Evolutionary conservation across 2,329 filamentous ascomycete species (phyloP).

Genomic region (Cordyceps sp.): DNA sequence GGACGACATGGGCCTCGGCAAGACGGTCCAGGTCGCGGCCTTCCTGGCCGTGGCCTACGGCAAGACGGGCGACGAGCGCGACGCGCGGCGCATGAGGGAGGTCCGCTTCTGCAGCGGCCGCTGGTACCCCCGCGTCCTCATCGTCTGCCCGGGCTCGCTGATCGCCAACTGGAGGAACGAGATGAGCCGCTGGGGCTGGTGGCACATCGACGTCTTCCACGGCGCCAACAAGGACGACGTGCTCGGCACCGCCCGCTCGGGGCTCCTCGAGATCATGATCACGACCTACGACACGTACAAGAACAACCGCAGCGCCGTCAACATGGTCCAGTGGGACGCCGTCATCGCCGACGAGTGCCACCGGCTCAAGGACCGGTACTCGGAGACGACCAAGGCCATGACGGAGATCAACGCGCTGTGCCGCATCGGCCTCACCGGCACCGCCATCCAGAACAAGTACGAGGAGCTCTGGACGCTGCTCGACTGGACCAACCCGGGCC

Average conservation of each 20-base stretch:
- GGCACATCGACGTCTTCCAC: conserved; percentile 74
- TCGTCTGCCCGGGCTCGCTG: conserved; percentile 77
- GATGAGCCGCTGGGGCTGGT: conserved; percentile 84
- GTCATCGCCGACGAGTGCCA: conserved; percentile 94
- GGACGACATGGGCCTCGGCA: conserved; percentile 95
- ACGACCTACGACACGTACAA: conserved; percentile 89
- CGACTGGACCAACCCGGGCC: conserved; percentile 88
- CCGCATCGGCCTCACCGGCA: conserved; percentile 83
- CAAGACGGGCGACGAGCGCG: conserved; percentile 79
- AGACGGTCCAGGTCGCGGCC: conserved; percentile 89
- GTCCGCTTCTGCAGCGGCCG: conserved; percentile 44
- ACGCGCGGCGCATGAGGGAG: conserved; percentile 76
- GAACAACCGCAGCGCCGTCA: conserved; percentile 56
- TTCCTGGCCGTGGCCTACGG: conserved; percentile 87
- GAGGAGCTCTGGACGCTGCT: conserved; percentile 92
- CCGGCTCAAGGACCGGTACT: conserved; percentile 60
- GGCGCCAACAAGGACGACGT: conserved; percentile 51
- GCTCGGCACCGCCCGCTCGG: conserved; percentile 54
- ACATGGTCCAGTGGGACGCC: conserved; percentile 81
- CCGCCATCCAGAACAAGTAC: conserved; percentile 95
- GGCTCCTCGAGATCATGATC: conserved; percentile 76
- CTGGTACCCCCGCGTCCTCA: conserved; percentile 66
- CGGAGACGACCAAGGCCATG: conserved; percentile 73
- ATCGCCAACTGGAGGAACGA: conserved; percentile 88
- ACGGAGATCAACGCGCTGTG: conserved; percentile 82